phyloP scores from a whole-genome alignment of 495 filamentous ascomycete species.

The Penicillium manginii region DNA sequence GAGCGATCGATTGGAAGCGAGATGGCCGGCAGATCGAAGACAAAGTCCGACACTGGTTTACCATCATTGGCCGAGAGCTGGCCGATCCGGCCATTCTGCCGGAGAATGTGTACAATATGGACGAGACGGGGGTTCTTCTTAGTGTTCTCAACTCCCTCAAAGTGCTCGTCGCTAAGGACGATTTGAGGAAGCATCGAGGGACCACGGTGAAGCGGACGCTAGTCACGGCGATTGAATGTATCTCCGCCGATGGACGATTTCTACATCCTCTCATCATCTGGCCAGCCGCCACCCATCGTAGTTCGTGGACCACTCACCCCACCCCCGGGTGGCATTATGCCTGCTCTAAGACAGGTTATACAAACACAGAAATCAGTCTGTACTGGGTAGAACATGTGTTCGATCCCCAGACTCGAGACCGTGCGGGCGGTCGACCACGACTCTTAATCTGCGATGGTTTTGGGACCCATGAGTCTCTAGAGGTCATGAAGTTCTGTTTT shows the following conservation, averaged over 20 bases:
- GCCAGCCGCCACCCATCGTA: constrained; percentile 32
- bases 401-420: constrained; percentile 34
- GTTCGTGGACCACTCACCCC: constrained; percentile 31
- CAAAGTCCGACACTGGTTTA: not conserved
- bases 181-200: constrained; percentile 37
- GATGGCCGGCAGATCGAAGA: not conserved
- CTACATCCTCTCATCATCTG: constrained; percentile 40
- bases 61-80: constrained; percentile 14
- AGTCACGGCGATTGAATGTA: constrained; percentile 36
- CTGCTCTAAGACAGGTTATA: constrained; percentile 33
- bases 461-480: constrained; percentile 28
- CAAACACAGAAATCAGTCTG: constrained; percentile 38
- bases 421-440: constrained; percentile 19
- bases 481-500: constrained; percentile 34
- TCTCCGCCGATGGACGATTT: constrained; percentile 30
- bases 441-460: constrained; percentile 35
- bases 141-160: constrained; percentile 40
- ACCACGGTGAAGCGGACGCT: constrained; percentile 30
- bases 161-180: constrained; percentile 38
- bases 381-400: constrained; percentile 38
- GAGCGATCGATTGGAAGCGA: not conserved
- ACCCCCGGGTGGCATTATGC: constrained; percentile 37
- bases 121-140: constrained; percentile 40
- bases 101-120: constrained; percentile 37
- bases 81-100: constrained; percentile 20